Conservation (phyloP, 148 eudicot genomes). For the Cornus florida region DNA sequence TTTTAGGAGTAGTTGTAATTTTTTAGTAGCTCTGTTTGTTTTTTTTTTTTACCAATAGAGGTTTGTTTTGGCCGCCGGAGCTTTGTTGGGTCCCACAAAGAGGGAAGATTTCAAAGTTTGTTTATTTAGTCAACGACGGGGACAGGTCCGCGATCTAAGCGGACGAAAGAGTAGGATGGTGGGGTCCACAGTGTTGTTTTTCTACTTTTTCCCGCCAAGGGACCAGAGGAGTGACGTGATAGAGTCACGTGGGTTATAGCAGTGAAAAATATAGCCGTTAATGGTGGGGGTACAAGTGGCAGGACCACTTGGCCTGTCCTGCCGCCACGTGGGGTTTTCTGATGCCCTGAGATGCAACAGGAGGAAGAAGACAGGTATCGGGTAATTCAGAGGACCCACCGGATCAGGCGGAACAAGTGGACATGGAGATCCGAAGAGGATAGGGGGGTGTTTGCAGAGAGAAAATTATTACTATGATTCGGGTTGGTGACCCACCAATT, state of each 20-base stretch:
- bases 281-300: not conserved
- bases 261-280: constrained; percentile 37
- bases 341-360: not conserved
- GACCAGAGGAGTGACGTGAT: constrained; percentile 11
- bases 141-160: not conserved
- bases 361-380: not conserved
- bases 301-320: not conserved
- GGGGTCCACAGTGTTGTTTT: constrained; percentile 8
- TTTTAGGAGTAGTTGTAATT: no score
- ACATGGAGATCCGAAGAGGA: no score
- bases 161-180: not conserved
- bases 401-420: not conserved
- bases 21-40: not conserved
- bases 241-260: constrained; percentile 26
- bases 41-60: not conserved
- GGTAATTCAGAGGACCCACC: not conserved
- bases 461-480: no score
- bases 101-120: not conserved
- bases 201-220: constrained; percentile 27
- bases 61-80: not conserved
- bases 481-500: no score
- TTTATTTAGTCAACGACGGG: not conserved
- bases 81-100: not conserved
- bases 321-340: not conserved
- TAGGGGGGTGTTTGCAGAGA: no score